Base-by-base conservation (phyloP, 2,329 filamentous ascomycete species). In the Penicillium sp. region DNA sequence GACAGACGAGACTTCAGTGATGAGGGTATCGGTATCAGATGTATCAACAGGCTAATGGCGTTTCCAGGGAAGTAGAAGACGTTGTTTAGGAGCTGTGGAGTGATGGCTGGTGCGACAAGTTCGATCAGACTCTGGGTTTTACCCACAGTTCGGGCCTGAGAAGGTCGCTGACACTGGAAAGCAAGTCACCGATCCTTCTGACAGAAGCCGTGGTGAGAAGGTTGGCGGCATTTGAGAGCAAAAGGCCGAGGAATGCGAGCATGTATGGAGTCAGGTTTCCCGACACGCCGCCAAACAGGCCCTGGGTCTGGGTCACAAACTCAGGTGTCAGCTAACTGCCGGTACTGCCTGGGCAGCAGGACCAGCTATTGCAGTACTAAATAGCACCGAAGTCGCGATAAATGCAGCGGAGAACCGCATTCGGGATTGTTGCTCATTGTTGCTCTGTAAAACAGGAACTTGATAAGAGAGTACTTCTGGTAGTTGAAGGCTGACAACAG, bases 141-240 rank as follows among this genome's bases (percentile, higher is more conserved):
- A 32, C 73, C 52, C 54, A 71, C 61, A 70, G 61, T 41, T 69
- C 55, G 47, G 69, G 60, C 38, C 68, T 66, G 59, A 73, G 57
- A 55, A 74, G 52, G 53, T 64, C 44, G 58, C 68, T 59, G 62
- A 70, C 66, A 43, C 64, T 68, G 38, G 23, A 55, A 26, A 69
- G 48, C n/a, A 69, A 47, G 19, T 46, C 42, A 23, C 58, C 57
- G 27, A 68, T 61, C 43, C 67, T 49, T 39, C 59, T 58, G 35
- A 69, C 60, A 9, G 66, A 56, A 18, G 57, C 49, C 27, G 65
- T 57, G 27, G 67, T 70, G 32, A 70, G 34, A 19, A 61, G 57
- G 19, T 61, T 61, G n/a, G 61, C 57, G 39, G 65, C 65, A 45
- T 65, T 67, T 29, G 38, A 36, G n/a, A n/a, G n/a, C n/a, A n/a